A percentile compares a stretch with the other conserved stretches of the same genome.
Conservation (phyloP, 2,329 filamentous ascomycete genomes). For the Aspergillus spinulosporus region DNA sequence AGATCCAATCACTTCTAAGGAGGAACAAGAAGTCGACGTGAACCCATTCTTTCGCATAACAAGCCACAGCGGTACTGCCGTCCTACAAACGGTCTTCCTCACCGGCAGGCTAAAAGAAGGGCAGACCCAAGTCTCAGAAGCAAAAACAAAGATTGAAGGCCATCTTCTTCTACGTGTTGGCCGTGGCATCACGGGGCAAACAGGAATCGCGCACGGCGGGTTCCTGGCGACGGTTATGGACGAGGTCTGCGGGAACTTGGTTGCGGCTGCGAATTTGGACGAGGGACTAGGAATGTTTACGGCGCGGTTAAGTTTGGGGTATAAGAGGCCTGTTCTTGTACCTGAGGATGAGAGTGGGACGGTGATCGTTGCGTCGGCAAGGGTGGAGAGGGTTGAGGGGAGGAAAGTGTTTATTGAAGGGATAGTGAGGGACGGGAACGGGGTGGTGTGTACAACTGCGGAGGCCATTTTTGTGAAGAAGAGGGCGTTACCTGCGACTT, state of each 20-base stretch:
- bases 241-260: constrained; percentile 8
- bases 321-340: constrained; percentile 10
- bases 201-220: constrained; percentile 14
- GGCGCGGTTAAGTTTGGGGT: constrained; percentile 1
- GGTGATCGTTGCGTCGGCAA: constrained; percentile 12
- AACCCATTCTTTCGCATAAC: constrained; percentile 10
- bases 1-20: not conserved
- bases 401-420: constrained; percentile 15
- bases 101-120: not conserved
- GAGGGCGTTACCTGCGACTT: not conserved
- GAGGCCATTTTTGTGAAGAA: constrained; percentile 11
- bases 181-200: constrained; percentile 1
- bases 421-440: constrained; percentile 2
- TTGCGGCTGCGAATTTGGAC: constrained; percentile 5
- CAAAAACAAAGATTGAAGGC: not conserved
- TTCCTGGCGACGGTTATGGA: constrained; percentile 16
- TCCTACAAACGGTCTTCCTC: constrained; percentile 1
- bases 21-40: not conserved
- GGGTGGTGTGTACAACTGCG: constrained; percentile 2
- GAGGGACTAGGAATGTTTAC: constrained; percentile 13
- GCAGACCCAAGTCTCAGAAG: not conserved
- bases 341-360: not conserved
- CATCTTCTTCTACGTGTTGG: constrained; percentile 14
- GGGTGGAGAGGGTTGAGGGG: constrained; percentile 9
- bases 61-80: not conserved